A percentile compares a stretch with the other conserved stretches of the same genome.
Conservation (phyloP, 306 rosid species). For the Quercus variabilis region DNA sequence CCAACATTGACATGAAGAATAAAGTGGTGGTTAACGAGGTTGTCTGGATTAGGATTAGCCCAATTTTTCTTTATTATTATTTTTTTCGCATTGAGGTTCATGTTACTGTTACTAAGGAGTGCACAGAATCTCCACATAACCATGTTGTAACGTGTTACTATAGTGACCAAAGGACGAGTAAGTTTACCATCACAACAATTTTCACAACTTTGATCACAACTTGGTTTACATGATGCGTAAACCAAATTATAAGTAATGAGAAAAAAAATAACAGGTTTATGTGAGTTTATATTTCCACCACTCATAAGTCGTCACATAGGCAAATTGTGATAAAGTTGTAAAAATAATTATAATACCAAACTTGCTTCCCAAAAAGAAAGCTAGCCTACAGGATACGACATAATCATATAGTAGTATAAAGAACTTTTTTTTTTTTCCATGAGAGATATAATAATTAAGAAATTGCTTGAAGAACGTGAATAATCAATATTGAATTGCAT, state of each 20-base stretch:
- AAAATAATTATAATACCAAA: too few relatives aligned
- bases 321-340: rapidly evolving
- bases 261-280: rapidly evolving
- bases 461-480: too few relatives aligned
- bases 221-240: rapidly evolving
- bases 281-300: rapidly evolving
- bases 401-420: too few relatives aligned
- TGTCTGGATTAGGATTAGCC: background rate
- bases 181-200: rapidly evolving
- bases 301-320: rapidly evolving
- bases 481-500: too few relatives aligned
- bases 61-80: too few relatives aligned
- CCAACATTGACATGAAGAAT: conserved; percentile 34
- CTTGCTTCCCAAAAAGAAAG: too few relatives aligned
- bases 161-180: background rate
- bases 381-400: too few relatives aligned
- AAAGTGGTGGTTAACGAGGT: conserved; percentile 40
- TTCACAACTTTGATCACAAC: rapidly evolving
- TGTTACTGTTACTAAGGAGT: conserved; percentile 11
- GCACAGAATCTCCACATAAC: background rate
- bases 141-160: background rate
- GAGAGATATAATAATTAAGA: too few relatives aligned
- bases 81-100: background rate
- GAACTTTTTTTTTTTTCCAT: too few relatives aligned
- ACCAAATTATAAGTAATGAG: too few relatives aligned